phyloP scores from a whole-genome alignment of 176 grass and related monocot genomes.

The barley (Hordeum vulgare) region DNA sequence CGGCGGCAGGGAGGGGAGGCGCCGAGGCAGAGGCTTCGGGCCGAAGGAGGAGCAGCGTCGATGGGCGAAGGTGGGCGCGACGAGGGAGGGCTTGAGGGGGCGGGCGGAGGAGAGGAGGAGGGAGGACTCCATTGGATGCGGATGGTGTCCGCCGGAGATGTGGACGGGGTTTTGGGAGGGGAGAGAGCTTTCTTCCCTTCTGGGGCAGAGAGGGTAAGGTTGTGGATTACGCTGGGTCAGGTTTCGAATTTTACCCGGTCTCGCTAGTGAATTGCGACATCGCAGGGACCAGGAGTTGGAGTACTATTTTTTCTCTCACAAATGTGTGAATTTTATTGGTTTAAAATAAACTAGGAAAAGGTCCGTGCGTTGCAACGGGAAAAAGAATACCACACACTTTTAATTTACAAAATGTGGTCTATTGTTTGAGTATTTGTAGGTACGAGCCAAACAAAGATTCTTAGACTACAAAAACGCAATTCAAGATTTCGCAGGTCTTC shows the following conservation, averaged over 20 bases:
- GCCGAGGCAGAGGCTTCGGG: background rate
- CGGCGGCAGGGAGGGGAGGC: slow-evolving; percentile 4
- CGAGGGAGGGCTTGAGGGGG: slow-evolving; percentile 27
- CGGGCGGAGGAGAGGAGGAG: slow-evolving; percentile 47
- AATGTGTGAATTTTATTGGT: no score
- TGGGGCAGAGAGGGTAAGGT: background rate
- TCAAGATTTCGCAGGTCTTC: no score
- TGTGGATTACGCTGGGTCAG: background rate
- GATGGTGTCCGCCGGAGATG: background rate
- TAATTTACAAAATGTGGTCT: no score
- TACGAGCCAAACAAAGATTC: no score
- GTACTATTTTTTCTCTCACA: no score
- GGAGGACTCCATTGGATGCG: slow-evolving; percentile 63
- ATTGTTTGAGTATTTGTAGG: no score
- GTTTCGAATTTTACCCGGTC: background rate
- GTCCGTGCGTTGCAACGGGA: no score
- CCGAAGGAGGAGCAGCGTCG: slow-evolving; percentile 10
- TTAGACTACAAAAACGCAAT: no score
- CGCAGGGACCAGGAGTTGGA: no score
- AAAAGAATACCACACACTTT: no score
- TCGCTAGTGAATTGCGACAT: background rate
- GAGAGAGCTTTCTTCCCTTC: background rate
- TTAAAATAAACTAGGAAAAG: no score
- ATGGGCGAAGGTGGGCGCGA: background rate
- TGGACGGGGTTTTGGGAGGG: slow-evolving; percentile 6